These are phyloP conservation scores for Grifola frondosa DNA, from an alignment of 1,284 basidiomycete species.

Conservation along the genomic window DNA sequence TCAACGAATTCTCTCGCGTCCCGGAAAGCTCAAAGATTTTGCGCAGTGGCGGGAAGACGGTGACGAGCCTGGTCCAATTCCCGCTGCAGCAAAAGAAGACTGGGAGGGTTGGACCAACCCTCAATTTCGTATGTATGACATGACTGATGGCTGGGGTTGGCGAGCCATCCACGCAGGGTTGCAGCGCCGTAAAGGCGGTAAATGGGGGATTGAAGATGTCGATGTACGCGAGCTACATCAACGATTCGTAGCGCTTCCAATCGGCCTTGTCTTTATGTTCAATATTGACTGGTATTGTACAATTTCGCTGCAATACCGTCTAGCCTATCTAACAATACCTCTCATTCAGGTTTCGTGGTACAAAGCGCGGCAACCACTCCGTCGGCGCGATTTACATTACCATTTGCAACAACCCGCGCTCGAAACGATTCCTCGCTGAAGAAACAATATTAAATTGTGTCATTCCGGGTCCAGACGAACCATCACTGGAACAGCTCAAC, in stretches of 20 bases:
- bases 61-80: conserved; percentile 9
- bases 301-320: conserved; percentile 4
- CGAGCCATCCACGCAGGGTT: conserved; percentile 19
- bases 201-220: conserved; percentile 17
- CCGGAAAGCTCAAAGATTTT: conserved; percentile 14
- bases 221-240: conserved; percentile 15
- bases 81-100: background rate
- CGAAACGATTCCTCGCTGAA: conserved; percentile 14
- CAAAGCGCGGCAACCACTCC: conserved; percentile 12
- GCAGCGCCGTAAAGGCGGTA: conserved; percentile 6
- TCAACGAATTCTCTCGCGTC: conserved; percentile 9
- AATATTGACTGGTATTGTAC: conserved; percentile 24
- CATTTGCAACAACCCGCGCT: conserved; percentile 17
- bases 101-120: background rate
- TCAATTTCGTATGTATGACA: conserved; percentile 10
- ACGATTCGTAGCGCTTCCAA: conserved; percentile 21
- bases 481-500: conserved; percentile 17
- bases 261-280: conserved; percentile 17
- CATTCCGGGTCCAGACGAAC: conserved; percentile 21
- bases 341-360: conserved; percentile 12
- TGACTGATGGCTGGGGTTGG: conserved; percentile 25
- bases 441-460: conserved; percentile 18
- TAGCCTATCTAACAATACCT: background rate
- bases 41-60: conserved; percentile 11
- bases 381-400: conserved; percentile 21